Evolutionary conservation across 2,329 filamentous ascomycete species (phyloP), one percentile per base, ranked within the genome.

Genomic region (Grosmannia clavigera): DNA sequence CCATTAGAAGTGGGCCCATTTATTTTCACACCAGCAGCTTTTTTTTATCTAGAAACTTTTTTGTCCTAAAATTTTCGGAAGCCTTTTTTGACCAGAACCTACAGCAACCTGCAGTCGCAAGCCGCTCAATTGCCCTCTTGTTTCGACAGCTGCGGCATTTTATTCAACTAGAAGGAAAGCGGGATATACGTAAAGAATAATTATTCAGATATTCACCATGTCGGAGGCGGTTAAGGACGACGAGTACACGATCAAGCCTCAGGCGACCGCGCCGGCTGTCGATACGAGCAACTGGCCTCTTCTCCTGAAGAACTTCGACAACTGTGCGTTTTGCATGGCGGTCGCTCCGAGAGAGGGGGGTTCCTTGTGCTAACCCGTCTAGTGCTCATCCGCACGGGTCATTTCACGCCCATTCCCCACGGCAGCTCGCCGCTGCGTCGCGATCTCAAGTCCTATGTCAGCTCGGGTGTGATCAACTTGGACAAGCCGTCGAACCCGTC

Each of bases 401-500:
- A 99, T 76, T 99, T 95, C 77, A 97, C 92, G 40, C 94, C 94
- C 60, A 97, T 97, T 68, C 90, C 92, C 67, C 87, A 89, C 73
- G 94, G 94, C 71, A 95, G 89, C 78, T 85, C 89, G 65, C 94
- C 94, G 60, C 79, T 95, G 72, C 92, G 90, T 76, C 89, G 94
- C 74, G 92, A 97, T 74, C 82, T 99, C 71, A 96, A 96, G 81
- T 91, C 88, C 65, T 99, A 97, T 78, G 86, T 99, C 73, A 92
- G 88, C 74, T 95, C 90, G 65, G 94, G 94, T 77, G 92, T 99
- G 62, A 97, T 99, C 77, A 99, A 99, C 79, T 86, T 96, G 68
- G 90, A 95, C 78, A 95, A 95, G 80, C 94, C 92, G 61, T 95
- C 92, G 58, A 99, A 99, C 79, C 92, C 92, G 59, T 96, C 92